Evolutionary conservation across 768 basidiomycete genomes (phyloP).

Genomic region (Termitomyces sp.): DNA sequence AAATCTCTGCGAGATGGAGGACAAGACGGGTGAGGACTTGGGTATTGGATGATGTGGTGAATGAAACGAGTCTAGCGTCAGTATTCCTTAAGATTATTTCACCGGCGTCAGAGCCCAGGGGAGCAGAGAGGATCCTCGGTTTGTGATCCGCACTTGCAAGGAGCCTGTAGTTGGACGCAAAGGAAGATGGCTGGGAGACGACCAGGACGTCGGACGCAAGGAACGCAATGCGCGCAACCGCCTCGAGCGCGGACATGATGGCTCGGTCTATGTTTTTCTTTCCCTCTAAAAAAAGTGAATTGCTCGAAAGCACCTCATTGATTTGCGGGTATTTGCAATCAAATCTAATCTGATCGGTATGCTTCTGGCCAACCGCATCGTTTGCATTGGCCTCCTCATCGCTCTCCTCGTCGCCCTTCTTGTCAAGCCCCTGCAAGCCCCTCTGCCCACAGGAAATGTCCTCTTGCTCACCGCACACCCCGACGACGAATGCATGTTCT

Average conservation of each 20-base stretch:
- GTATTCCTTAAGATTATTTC: constrained; percentile 47
- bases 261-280: constrained; percentile 1
- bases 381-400: constrained; percentile 22
- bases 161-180: constrained; percentile 31
- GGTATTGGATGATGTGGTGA: constrained; percentile 47
- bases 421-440: constrained; percentile 22
- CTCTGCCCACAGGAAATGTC: constrained; percentile 22
- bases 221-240: constrained; percentile 67
- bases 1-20: constrained; percentile 62
- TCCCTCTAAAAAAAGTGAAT: constrained; percentile 9
- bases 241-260: constrained; percentile 20
- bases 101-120: constrained; percentile 62
- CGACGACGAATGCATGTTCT: constrained; percentile 94
- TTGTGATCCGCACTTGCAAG: constrained; percentile 28
- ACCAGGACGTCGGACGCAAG: constrained; percentile 63
- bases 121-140: constrained; percentile 43
- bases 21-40: constrained; percentile 56
- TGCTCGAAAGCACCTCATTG: constrained; percentile 35
- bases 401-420: constrained; percentile 26
- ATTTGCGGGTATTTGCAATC: constrained; percentile 29
- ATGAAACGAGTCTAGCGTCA: constrained; percentile 44
- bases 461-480: constrained; percentile 88
- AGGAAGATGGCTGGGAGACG: constrained; percentile 49
- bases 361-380: constrained; percentile 4
- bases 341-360: constrained; percentile 6